A percentile compares a stretch with the other conserved stretches of the same genome.
phyloP scores from a whole-genome alignment of 805 yeast genomes.

The Wickerhamomyces canadensis region DNA sequence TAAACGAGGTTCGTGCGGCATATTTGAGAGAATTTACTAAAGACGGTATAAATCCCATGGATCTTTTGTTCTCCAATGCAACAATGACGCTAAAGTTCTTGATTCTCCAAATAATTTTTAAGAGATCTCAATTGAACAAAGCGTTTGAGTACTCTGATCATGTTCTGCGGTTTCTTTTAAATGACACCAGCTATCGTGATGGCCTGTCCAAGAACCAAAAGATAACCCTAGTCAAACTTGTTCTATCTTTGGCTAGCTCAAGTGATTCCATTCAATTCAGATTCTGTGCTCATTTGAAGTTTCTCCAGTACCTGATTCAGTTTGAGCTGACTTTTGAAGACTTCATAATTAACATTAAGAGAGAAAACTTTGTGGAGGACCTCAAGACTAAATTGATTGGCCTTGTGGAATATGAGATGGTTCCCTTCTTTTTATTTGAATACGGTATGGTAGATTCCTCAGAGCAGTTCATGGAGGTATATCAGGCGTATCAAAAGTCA shows the following conservation, averaged over 20 bases:
- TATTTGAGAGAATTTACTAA: background rate
- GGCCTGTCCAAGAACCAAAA: constrained; percentile 10
- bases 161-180: constrained; percentile 9
- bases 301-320: constrained; percentile 10
- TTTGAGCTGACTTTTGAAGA: constrained; percentile 15
- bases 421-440: constrained; percentile 13
- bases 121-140: constrained; percentile 15
- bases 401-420: constrained; percentile 1
- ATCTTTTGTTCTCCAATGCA: background rate
- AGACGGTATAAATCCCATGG: background rate
- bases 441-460: constrained; percentile 9
- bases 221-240: constrained; percentile 10
- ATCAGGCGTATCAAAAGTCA: background rate
- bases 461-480: constrained; percentile 4
- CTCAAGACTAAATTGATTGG: constrained; percentile 4
- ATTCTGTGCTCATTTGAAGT: constrained; percentile 18
- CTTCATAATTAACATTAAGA: constrained; percentile 14
- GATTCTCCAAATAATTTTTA: constrained; percentile 17
- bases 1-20: constrained; percentile 6
- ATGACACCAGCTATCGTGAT: background rate
- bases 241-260: constrained; percentile 15
- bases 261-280: constrained; percentile 15
- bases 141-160: constrained; percentile 5
- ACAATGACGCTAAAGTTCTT: constrained; percentile 13
- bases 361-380: constrained; percentile 5